These are phyloP conservation scores for Petrea volubilis DNA, from an alignment of 257 asterid genomes.

Conservation along the genomic window DNA sequence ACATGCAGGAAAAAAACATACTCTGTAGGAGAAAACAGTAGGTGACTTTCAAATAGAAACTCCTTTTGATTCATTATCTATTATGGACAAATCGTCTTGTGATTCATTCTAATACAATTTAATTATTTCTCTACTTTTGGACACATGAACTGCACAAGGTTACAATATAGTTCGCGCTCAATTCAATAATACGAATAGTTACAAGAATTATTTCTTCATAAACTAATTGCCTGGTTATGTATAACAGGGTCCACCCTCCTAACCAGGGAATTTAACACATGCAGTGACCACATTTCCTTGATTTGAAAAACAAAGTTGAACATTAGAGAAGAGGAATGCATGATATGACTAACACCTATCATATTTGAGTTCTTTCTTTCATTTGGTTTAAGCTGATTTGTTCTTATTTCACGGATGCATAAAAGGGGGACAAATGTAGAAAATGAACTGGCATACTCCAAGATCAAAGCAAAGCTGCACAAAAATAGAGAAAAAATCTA, in stretches of 20 bases:
- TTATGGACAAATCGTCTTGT: no score
- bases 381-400: not conserved
- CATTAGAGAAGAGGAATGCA: not conserved
- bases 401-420: not conserved
- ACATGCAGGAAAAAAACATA: not conserved
- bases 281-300: not conserved
- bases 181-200: not conserved
- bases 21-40: not conserved
- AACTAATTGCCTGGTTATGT: not conserved
- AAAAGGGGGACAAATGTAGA: not conserved
- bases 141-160: not conserved
- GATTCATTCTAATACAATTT: not conserved
- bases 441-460: not conserved
- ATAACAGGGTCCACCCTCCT: not conserved
- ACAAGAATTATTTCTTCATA: not conserved
- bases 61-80: no score
- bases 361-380: not conserved
- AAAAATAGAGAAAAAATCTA: not conserved
- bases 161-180: not conserved
- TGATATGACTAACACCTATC: conserved; percentile 9
- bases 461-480: conserved; percentile 8
- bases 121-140: not conserved
- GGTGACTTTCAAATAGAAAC: not conserved
- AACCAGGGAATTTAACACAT: not conserved
- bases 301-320: not conserved